Base-by-base conservation (phyloP, 2,329 filamentous ascomycete species). In the Intubia oerlemansii region DNA sequence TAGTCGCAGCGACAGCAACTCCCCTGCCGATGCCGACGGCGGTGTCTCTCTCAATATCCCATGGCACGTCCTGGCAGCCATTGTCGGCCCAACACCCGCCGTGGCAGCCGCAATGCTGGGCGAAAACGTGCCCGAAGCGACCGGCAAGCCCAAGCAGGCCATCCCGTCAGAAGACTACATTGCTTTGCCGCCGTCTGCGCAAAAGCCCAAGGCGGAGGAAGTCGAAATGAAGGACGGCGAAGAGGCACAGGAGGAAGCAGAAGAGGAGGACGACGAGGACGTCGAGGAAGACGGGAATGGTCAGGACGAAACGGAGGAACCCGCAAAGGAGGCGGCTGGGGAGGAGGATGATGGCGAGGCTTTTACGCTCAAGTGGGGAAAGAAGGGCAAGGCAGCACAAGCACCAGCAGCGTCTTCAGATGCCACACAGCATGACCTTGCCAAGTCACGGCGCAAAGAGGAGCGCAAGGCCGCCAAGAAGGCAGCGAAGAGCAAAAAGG, bases 301-400 rank as follows among this genome's bases (percentile, higher is more conserved):
- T n/a, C n/a, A 15, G n/a, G 21, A 27, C 7, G 39, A 37, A 17
- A 46, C 50, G 30, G 49, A 51, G 11, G 51, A 53, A n/a, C n/a
- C n/a, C n/a, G n/a, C n/a, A 16, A 51, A 51, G 27, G 51, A 48
- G 0, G 48, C 52, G 29, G 24, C 12, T 4, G 23, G 17, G 5
- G 29, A 27, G 17, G 20, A 23, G 5, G 27, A 27, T 3, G 22
- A 26, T 11, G 32, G 30, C 7, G 28, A 27, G 11, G 22, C 26
- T 3, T 35, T 35, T n/a, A 38, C 36, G 14, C 28, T 36, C 5
- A 35, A 34, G n/a, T 32, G 32, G 21, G 33, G 32, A 18, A 32
- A 34, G 24, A 34, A 32, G 29, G 17, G 19, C 23, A 28, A 31
- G 10, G 21, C 17, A 14, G 19, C n/a, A n/a, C n/a, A n/a, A n/a